Percentiles rank a stretch among this genome's conserved stretches.
phyloP scores from a whole-genome alignment of 345 rosid genomes.

The Reutealis trisperma region DNA sequence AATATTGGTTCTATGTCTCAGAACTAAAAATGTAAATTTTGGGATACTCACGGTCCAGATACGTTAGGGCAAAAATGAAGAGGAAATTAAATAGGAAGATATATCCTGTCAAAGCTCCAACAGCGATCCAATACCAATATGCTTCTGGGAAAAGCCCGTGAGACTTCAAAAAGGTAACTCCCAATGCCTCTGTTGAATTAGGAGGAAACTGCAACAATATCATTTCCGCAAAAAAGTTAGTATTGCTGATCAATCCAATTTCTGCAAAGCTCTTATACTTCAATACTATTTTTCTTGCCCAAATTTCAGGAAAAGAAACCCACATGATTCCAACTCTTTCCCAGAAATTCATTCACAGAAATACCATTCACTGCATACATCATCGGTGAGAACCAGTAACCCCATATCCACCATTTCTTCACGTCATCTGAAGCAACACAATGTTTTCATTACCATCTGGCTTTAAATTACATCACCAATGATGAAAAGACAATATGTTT shows the following conservation, averaged over 20 bases:
- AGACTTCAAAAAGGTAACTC: conserved; percentile 61
- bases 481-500: not conserved
- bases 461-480: not conserved
- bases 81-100: conserved; percentile 61
- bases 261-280: not conserved
- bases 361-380: conserved; percentile 66
- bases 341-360: conserved; percentile 63
- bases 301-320: conserved; percentile 22
- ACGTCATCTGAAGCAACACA: conserved; percentile 40
- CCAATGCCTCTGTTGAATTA: conserved; percentile 62
- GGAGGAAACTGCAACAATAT: conserved; percentile 48
- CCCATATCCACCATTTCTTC: conserved; percentile 74
- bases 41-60: conserved; percentile 62
- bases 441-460: conserved; percentile 9
- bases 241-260: not conserved
- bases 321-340: conserved; percentile 63
- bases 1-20: not conserved
- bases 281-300: not conserved
- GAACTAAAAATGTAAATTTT: not conserved
- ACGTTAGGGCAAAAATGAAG: conserved; percentile 64
- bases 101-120: conserved; percentile 65
- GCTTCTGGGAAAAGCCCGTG: conserved; percentile 72
- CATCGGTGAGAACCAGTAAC: conserved; percentile 67
- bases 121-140: conserved; percentile 87
- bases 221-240: not conserved